These are phyloP conservation scores for Suhomyces bribrorum DNA, from an alignment of 1,139 yeast genomes.

Conservation along the genomic window DNA sequence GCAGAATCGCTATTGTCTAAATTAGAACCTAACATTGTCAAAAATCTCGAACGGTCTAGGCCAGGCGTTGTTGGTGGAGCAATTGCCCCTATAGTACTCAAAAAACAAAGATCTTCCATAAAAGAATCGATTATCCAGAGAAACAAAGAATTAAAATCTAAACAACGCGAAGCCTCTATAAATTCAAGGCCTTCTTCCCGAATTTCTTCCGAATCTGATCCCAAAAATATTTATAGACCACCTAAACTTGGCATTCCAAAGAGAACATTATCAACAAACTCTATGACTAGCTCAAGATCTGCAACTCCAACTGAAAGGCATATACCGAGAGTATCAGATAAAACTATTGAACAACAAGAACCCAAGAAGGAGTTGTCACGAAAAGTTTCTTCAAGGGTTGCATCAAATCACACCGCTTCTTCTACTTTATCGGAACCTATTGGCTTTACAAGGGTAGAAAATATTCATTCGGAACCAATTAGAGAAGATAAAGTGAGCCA, in stretches of 20 bases:
- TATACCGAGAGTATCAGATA: not conserved
- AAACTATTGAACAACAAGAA: not conserved
- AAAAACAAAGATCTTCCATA: conserved; percentile 30
- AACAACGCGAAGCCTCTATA: conserved; percentile 20
- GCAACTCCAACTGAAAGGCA: conserved; percentile 11
- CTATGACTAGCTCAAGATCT: conserved; percentile 5
- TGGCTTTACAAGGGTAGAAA: too few relatives aligned
- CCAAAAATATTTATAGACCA: not conserved
- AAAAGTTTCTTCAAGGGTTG: too few relatives aligned
- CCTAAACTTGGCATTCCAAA: conserved; percentile 8
- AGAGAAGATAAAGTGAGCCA: too few relatives aligned
- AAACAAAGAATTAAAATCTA: conserved; percentile 32
- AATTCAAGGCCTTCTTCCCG: conserved; percentile 30
- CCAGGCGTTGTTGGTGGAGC: conserved; percentile 29
- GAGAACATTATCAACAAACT: conserved; percentile 7
- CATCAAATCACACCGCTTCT: too few relatives aligned
- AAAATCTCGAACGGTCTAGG: conserved; percentile 48
- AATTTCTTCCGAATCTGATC: conserved; percentile 1
- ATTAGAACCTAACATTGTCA: conserved; percentile 39
- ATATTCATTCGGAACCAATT: too few relatives aligned
- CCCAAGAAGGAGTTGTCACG: not conserved
- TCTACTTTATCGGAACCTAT: too few relatives aligned
- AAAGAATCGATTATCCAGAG: conserved; percentile 37
- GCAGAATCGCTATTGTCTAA: conserved; percentile 55
- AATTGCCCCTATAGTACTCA: conserved; percentile 9